Evolutionary conservation across 495 filamentous ascomycete genomes (phyloP).

Genomic region (Tuber microsphaerosporum): DNA sequence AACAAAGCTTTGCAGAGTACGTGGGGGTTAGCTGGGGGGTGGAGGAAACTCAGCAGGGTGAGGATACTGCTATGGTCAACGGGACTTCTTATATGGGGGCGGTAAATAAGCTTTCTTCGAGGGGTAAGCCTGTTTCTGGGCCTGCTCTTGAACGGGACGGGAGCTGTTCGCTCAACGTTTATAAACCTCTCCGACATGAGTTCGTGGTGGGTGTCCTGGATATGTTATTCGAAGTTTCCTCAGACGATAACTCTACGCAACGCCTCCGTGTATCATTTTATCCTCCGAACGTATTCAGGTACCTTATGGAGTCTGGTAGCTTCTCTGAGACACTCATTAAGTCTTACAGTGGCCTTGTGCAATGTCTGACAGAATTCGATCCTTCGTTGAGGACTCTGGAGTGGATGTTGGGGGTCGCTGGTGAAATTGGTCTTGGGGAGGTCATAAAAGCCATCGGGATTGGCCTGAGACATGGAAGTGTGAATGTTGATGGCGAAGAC

Average conservation of each 20-base stretch:
- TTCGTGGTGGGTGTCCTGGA: conserved; percentile 32
- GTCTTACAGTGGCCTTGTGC: conserved; percentile 25
- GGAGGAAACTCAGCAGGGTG: neutral
- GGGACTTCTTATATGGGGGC: conserved; percentile 3
- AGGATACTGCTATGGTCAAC: conserved; percentile 29
- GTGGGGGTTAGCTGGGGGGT: conserved; percentile 12
- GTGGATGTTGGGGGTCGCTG: conserved; percentile 30
- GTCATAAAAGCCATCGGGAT: conserved; percentile 26
- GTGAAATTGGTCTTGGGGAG: conserved; percentile 21
- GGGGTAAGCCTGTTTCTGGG: neutral
- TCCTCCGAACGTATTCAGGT: conserved; percentile 31
- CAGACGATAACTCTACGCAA: conserved; percentile 4
- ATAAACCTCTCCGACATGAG: conserved; percentile 25
- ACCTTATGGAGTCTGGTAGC: conserved; percentile 39
- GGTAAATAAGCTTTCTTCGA: neutral
- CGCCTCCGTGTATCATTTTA: conserved; percentile 28
- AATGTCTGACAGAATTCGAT: conserved; percentile 25
- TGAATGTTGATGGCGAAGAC: conserved; percentile 13
- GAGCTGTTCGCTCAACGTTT: conserved; percentile 3
- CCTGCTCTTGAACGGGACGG: neutral
- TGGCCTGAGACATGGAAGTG: neutral
- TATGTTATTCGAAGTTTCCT: conserved; percentile 27
- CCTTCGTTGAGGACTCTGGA: conserved; percentile 30
- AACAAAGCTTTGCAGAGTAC: conserved; percentile 28
- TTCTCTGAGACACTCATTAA: conserved; percentile 33